phyloP scores from a whole-genome alignment of 2,329 filamentous ascomycete species.

The Penicillium sp. region DNA sequence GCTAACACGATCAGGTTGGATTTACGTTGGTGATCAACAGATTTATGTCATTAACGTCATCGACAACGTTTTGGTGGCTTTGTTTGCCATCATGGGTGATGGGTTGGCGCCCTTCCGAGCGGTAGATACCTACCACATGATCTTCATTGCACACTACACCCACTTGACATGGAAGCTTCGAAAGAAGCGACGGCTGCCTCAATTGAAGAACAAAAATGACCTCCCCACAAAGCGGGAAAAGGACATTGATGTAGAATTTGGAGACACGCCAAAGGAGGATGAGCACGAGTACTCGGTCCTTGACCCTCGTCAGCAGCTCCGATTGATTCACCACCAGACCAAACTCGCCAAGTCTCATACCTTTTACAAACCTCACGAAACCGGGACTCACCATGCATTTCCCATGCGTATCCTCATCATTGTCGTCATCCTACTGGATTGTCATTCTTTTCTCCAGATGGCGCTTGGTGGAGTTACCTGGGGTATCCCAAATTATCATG shows the following conservation, averaged over 20 bases:
- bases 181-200: constrained; percentile 55
- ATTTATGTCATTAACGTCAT: constrained; percentile 64
- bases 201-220: constrained; percentile 63
- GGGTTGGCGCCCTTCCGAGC: constrained; percentile 68
- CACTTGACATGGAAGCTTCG: constrained; percentile 60
- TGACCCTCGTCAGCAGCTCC: constrained; percentile 58
- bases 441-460: constrained; percentile 73
- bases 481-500: constrained; percentile 63
- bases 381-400: constrained; percentile 72
- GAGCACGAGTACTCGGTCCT: constrained; percentile 58
- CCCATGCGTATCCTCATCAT: constrained; percentile 67
- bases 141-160: constrained; percentile 69
- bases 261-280: constrained; percentile 41
- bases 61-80: constrained; percentile 63
- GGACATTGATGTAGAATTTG: constrained; percentile 43
- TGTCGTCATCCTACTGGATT: constrained; percentile 72
- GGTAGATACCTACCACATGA: constrained; percentile 83
- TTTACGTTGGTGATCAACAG: constrained; percentile 69
- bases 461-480: constrained; percentile 72
- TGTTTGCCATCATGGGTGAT: constrained; percentile 66
- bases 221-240: constrained; percentile 48
- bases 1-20: constrained; percentile 53
- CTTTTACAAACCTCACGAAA: constrained; percentile 86
- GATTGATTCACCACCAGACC: constrained; percentile 67
- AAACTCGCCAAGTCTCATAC: constrained; percentile 79